Evolutionary conservation across 2,329 filamentous ascomycete genomes (phyloP).

Genomic region (Fusarium sp.): DNA sequence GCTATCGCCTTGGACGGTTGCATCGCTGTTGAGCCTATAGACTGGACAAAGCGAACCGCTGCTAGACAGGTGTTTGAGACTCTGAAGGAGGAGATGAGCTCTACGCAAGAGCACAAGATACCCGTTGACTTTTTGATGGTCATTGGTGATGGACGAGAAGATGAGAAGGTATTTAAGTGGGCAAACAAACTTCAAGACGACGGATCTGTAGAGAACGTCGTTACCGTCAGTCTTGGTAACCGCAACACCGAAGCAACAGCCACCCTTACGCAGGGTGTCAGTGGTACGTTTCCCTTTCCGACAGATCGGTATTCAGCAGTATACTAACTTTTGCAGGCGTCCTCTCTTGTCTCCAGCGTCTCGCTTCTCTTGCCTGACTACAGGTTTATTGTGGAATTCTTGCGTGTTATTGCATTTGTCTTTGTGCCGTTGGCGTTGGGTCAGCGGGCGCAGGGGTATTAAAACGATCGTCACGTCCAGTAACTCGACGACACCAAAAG

Average conservation of each 20-base stretch:
- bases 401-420: constrained; percentile 37
- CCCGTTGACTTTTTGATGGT: constrained; percentile 88
- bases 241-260: constrained; percentile 89
- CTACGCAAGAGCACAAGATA: constrained; percentile 47
- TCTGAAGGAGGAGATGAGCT: constrained; percentile 56
- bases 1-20: constrained; percentile 84
- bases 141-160: constrained; percentile 89
- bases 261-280: constrained; percentile 91
- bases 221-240: constrained; percentile 87
- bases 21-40: constrained; percentile 84
- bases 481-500: constrained; percentile 26
- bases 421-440: constrained; percentile 44
- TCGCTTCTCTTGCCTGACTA: constrained; percentile 49
- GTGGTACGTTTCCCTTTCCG: constrained; percentile 69
- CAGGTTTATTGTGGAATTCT: constrained; percentile 32
- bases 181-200: constrained; percentile 79
- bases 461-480: constrained; percentile 19
- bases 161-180: constrained; percentile 95
- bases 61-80: constrained; percentile 78
- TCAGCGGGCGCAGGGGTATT: constrained; percentile 40
- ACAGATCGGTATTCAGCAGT: not conserved
- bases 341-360: constrained; percentile 57
- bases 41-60: constrained; percentile 90
- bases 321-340: constrained; percentile 50
- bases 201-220: constrained; percentile 73